phyloP scores from a whole-genome alignment of 805 yeast species.

The Diddensiella caesifluorescens region DNA sequence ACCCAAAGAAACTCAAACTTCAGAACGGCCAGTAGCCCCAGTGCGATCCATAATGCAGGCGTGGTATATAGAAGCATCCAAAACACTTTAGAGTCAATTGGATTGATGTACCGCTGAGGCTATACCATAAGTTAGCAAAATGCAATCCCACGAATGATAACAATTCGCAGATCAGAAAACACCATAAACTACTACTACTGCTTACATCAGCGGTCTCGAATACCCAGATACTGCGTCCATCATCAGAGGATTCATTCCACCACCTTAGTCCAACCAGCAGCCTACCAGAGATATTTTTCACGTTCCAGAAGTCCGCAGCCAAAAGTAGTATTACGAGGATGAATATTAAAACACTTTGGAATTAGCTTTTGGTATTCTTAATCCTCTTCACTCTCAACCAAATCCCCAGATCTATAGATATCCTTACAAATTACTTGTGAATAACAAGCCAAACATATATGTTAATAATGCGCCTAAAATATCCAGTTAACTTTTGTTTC shows the following conservation, averaged over 20 bases:
- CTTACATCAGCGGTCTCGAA: slow-evolving; percentile 71
- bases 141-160: not conserved
- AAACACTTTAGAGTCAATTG: slow-evolving; percentile 84
- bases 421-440: slow-evolving; percentile 52
- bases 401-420: not conserved
- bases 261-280: slow-evolving; percentile 81
- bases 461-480: slow-evolving; percentile 48
- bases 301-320: slow-evolving; percentile 91
- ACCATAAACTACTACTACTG: slow-evolving; percentile 2
- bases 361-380: no score
- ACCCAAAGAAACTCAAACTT: slow-evolving; percentile 65
- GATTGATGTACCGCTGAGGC: slow-evolving; percentile 61
- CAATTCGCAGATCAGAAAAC: not conserved
- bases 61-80: slow-evolving; percentile 75
- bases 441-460: slow-evolving; percentile 65
- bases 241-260: slow-evolving; percentile 84
- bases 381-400: no score
- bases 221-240: slow-evolving; percentile 76
- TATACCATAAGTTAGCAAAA: slow-evolving; percentile 15
- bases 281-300: slow-evolving; percentile 87
- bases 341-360: slow-evolving; percentile 66
- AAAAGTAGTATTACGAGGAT: slow-evolving; percentile 68
- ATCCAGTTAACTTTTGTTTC: no score
- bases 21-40: slow-evolving; percentile 72
- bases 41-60: slow-evolving; percentile 68